phyloP scores from a whole-genome alignment of 1,139 yeast genomes.

The Magnusiomyces suaveolens region DNA sequence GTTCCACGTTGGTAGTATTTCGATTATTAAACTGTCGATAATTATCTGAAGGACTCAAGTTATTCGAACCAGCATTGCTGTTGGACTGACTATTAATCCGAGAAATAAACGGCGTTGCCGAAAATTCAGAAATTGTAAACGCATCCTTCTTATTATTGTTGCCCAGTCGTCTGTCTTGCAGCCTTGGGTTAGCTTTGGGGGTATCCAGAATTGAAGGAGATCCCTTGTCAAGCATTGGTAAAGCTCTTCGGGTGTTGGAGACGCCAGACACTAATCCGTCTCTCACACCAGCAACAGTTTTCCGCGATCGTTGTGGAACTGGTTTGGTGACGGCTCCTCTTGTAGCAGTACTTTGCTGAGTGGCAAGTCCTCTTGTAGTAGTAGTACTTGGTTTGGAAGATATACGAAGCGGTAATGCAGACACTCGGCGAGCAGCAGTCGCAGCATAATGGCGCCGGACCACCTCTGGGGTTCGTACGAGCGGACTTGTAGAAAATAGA shows the following conservation, averaged over 20 bases:
- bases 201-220: neutral
- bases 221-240: neutral
- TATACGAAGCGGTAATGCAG: neutral
- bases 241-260: neutral
- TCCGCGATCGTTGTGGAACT: neutral
- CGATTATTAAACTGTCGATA: too few species aligned
- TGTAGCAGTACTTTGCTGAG: too few species aligned
- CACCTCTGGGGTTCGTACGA: neutral
- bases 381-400: neutral
- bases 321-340: neutral
- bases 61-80: neutral
- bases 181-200: neutral
- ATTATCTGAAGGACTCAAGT: neutral
- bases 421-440: neutral
- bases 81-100: neutral
- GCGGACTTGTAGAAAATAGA: neutral
- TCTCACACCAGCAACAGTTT: neutral
- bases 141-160: neutral
- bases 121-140: constrained; percentile 7
- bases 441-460: neutral
- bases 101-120: constrained; percentile 13
- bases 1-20: too few species aligned
- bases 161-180: constrained; percentile 1
- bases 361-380: neutral
- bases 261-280: neutral